phyloP scores from a whole-genome alignment of 495 filamentous ascomycete species.

The Copromyces sp. region DNA sequence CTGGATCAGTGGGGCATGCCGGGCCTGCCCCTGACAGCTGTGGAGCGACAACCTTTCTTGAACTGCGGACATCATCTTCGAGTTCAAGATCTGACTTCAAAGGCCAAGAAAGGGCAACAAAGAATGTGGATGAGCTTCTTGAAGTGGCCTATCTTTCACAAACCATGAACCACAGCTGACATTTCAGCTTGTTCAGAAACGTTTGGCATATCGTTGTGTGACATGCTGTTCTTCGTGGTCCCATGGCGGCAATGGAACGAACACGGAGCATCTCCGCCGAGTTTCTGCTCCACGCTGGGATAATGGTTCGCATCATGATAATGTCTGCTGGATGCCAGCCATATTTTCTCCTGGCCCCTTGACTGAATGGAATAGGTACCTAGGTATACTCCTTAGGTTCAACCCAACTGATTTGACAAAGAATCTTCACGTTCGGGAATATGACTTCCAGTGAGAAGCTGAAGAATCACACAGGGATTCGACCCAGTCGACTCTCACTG shows the following conservation, averaged over 20 bases:
- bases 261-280: not conserved
- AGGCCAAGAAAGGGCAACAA: not conserved
- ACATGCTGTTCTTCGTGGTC: not conserved
- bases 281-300: not conserved
- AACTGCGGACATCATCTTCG: not conserved
- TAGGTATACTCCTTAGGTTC: not conserved
- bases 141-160: not conserved
- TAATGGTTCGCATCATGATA: not conserved
- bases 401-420: not conserved
- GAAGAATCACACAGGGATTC: not conserved
- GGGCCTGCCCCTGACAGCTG: not conserved
- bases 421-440: not conserved
- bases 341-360: not conserved
- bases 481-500: not conserved
- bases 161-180: not conserved
- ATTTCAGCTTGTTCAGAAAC: not conserved
- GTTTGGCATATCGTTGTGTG: not conserved
- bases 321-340: not conserved
- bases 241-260: not conserved
- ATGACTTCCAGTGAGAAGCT: not conserved
- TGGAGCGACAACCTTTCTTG: not conserved
- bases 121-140: not conserved
- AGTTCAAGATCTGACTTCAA: not conserved
- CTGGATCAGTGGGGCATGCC: not conserved
- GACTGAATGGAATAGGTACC: not conserved